These are phyloP conservation scores for Tylopilus sp. DNA, from an alignment of 768 basidiomycete genomes.

Conservation along the genomic window DNA sequence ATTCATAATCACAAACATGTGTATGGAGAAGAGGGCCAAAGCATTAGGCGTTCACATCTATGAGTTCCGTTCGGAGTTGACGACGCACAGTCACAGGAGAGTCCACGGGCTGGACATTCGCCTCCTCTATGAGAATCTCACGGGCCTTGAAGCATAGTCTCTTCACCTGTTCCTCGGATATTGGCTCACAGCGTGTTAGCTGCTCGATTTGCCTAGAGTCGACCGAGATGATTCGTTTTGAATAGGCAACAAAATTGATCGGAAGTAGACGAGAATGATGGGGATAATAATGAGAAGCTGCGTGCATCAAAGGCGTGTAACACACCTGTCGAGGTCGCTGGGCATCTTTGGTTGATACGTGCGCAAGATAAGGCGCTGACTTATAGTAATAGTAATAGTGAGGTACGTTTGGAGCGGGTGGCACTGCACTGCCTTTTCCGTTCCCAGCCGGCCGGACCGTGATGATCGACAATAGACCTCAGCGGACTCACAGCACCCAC, in stretches of 20 bases:
- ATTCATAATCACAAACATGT: conserved; percentile 3
- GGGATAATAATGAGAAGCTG: conserved; percentile 18
- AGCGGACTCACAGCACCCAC: conserved; percentile 6
- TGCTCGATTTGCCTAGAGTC: conserved; percentile 85
- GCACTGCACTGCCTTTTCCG: conserved; percentile 24
- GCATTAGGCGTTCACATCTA: conserved; percentile 1
- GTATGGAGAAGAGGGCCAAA: not conserved
- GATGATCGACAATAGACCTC: conserved; percentile 19
- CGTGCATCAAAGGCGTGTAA: conserved; percentile 30
- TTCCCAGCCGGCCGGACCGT: conserved; percentile 11
- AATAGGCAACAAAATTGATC: conserved; percentile 22
- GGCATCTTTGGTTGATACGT: conserved; percentile 37
- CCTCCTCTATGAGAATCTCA: conserved; percentile 96
- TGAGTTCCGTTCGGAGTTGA: not conserved
- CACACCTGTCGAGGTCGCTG: conserved; percentile 57
- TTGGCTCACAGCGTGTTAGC: conserved; percentile 88
- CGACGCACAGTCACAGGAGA: conserved; percentile 86
- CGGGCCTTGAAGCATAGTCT: conserved; percentile 92
- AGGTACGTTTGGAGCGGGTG: conserved; percentile 22
- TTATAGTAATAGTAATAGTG: conserved; percentile 23
- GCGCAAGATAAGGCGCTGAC: conserved; percentile 29
- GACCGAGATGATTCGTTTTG: conserved; percentile 14
- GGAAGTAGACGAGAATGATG: conserved; percentile 24
- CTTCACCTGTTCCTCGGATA: conserved; percentile 95
- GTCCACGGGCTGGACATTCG: conserved; percentile 94